Evolutionary conservation across 2,329 filamentous ascomycete species (phyloP), one percentile per base, ranked within the genome.

Genomic region (Monosporascus sp.): DNA sequence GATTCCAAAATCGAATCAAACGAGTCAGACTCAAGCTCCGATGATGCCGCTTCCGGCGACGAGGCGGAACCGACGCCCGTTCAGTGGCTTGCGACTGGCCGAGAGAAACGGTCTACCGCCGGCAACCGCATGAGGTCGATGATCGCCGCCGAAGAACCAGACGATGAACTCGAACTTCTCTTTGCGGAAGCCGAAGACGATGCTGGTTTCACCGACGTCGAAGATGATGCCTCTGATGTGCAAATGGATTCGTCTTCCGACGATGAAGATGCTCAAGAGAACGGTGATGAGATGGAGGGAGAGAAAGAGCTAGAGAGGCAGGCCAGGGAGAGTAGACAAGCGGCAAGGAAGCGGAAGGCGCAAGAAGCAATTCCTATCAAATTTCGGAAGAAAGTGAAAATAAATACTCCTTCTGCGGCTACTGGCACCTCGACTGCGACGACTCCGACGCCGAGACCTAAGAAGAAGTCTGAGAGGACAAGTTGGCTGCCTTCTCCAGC

Each of bases 241-340:
- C 85, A 89, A 47, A 86, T 97, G 75, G 90, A 95, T 63, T 92
- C 88, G 15, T 95, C 90, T 0, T 89, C 85, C 0, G 88, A 90
- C 58, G 88, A 91, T 47, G 90, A 94, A 48, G 90, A 95, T 55
- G 86, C 90, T 53, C 84, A 82, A 70, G 76, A 84, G 49, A 77
- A 86, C 54, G 70, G 66, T 27, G 80, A 94, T 59, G 90, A 96
- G 42, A 70, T 94, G 5, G 89, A 90, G 52, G 94, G 94, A 36
- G 94, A 99, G 72, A 88, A 86, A 63, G 90, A 96, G 70, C 70
- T 99, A 51, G 85, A 94, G 71, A 86, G 83, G 58, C 82, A 88
- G 61, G 90, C 87, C 53, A 85, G 84, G 60, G 83, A 82, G 54
- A 86, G 87, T 62, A 82, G 77, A 62, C 71, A 79, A 53, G 83